Evolutionary conservation across 169 alveolate genomes (phyloP), one percentile per base, ranked within the genome.

Genomic region (Amoebophrya sp.): DNA sequence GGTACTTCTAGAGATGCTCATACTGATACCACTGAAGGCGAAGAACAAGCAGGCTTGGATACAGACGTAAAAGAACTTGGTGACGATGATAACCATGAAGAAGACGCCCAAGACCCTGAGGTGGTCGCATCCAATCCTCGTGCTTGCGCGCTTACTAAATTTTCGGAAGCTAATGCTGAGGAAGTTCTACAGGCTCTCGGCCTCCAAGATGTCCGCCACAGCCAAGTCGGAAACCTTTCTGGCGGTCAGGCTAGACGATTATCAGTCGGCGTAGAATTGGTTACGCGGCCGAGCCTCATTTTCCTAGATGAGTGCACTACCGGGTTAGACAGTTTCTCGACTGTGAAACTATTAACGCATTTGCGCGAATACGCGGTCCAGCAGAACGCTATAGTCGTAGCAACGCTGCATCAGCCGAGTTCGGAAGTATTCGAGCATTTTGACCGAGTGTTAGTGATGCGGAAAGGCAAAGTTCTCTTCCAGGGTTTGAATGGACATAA

Each of bases 271-370:
- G 95, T 96, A 41, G 99, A 97, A 92, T 92, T 96, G 89, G 95
- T 97, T 34, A 95, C 96, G 78, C 96, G 96, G 92, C 99, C 99
- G 34, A 92, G 94, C 12, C 91, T 97, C 89, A 91, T 97, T 39
- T 90, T 96, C 90, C 93, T 97, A 90, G 99, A 97, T 94, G 99
- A 97, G 90, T 98, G 98, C 12, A 96, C 98, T 0, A 95, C 97
- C 18, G 99, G 99, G 40, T 94, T 97, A 41, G 99, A 97, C 93
- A 93, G 97, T 65, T 96, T 93, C 92, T 95, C 96, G 41, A n/a
- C n/a, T n/a, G n/a, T n/a, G n/a, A n/a, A n/a, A n/a, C n/a, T n/a
- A 97, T 98, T 2, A 93, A 93, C 65, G 92, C 94, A 55, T 94
- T 96, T 41, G 47, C 95, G 96, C 39, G 65, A 92, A 91, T 92